Evolutionary conservation across 2,329 filamentous ascomycete species (phyloP), one percentile per base, ranked within the genome.

Genomic region (Aureobasidium sp.): DNA sequence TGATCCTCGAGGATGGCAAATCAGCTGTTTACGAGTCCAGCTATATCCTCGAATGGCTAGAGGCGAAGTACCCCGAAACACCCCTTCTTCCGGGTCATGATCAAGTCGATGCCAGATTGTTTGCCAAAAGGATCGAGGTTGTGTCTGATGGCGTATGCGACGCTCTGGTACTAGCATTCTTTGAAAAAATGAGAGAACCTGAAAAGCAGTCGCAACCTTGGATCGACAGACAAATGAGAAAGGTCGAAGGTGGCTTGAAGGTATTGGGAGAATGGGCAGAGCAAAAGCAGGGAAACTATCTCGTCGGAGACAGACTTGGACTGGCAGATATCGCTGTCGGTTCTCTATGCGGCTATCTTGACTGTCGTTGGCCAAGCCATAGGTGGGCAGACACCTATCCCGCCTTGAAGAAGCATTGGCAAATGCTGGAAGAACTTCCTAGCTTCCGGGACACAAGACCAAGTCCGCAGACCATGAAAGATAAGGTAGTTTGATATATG

Each of bases 321-420:
- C 47, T 74, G 10, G 74, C 74, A 12, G 74, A 76, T 66, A 66
- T 75, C 51, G 73, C 74, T 12, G 67, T 68, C 8, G 70, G 69
- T 1, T 67, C 66, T 63, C 69, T 74, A 17, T 63, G 74, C 20
- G 74, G 74, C 0, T 75, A 71, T 61, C 68, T 75, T 67, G 65
- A 65, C 12, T 66, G 73, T 3, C 62, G 72, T 17, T 73, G 68
- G 66, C 70, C 68, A 5, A 71, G 73, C 24, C 68, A 73, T 63
- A 47, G 62, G 8, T 75, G 73, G 74, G 67, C 67, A 63, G 61
- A 63, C n/a, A 63, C 70, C 47, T 71, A 74, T 65, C 71, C 74
- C 9, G 64, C 66, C 12, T 57, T 76, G 66, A 78, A 63, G 76
- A 78, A 66, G 74, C 80, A 65, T 76, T 80, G 75, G 77, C 76